These are phyloP conservation scores for Capsicum pubescens DNA, from an alignment of 257 asterid species.

Conservation along the genomic window DNA sequence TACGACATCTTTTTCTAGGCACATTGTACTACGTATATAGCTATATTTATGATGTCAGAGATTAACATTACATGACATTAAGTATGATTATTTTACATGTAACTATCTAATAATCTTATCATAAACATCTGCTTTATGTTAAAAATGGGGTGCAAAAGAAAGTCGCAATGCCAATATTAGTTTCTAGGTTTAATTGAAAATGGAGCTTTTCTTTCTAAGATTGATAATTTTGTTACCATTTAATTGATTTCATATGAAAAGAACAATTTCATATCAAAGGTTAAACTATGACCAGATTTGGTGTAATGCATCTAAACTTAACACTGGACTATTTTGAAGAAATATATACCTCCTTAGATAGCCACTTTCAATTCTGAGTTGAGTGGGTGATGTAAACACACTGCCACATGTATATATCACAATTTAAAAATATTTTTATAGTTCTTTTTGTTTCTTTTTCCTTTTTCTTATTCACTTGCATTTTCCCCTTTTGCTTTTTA, in stretches of 20 bases:
- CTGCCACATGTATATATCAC: too few relatives aligned
- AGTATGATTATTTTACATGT: not conserved
- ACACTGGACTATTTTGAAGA: too few relatives aligned
- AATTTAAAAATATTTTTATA: too few relatives aligned
- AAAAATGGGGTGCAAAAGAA: not conserved
- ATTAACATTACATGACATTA: not conserved
- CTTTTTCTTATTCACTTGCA: too few relatives aligned
- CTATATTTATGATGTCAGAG: not conserved
- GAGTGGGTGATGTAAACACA: too few relatives aligned
- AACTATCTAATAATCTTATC: not conserved
- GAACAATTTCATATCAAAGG: not conserved
- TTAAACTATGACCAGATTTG: not conserved
- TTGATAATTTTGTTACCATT: slow-evolving; percentile 1
- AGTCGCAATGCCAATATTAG: not conserved
- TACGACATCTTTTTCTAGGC: not conserved
- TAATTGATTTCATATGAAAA: not conserved
- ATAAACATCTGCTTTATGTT: not conserved
- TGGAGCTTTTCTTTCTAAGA: slow-evolving; percentile 12
- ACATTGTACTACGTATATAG: not conserved
- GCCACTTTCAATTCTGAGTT: too few relatives aligned
- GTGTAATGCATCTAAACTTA: too few relatives aligned
- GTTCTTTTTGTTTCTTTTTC: too few relatives aligned
- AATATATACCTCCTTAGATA: too few relatives aligned
- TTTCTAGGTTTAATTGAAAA: not conserved
- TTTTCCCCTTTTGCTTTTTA: too few relatives aligned